Conservation (phyloP, 2,329 filamentous ascomycete species). For the Amauroascus verrucosus region DNA sequence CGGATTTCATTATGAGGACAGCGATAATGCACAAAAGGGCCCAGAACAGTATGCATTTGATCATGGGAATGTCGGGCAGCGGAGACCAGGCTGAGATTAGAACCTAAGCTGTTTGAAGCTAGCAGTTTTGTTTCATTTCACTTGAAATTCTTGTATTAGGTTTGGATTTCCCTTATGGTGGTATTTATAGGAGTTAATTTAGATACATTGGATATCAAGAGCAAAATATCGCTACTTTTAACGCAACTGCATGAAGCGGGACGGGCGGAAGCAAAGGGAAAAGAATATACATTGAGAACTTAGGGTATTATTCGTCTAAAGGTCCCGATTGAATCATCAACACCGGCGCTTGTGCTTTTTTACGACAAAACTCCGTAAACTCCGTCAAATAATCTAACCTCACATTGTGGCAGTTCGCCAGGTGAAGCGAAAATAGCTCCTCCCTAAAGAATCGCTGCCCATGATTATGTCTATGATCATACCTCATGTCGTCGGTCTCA, state of each 20-base stretch:
- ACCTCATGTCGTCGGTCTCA: background rate
- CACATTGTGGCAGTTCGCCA: conserved; percentile 14
- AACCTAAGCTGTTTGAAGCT: no score
- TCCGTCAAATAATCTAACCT: conserved; percentile 10
- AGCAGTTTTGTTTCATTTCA: no score
- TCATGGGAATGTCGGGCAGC: no score
- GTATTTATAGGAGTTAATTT: background rate
- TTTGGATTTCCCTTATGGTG: no score
- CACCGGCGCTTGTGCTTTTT: conserved; percentile 10
- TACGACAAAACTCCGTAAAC: conserved; percentile 10
- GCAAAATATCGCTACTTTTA: no score
- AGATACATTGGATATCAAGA: background rate
- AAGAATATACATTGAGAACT: background rate
- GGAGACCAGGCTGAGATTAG: no score
- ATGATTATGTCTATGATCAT: conserved; percentile 7
- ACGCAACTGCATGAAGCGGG: background rate
- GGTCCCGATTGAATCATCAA: conserved; percentile 6
- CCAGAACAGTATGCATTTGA: background rate
- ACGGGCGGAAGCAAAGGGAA: background rate
- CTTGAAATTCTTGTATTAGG: no score
- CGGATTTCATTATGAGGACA: no score
- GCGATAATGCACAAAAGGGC: background rate
- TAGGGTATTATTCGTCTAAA: background rate
- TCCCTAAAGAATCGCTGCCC: conserved; percentile 10
- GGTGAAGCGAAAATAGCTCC: conserved; percentile 13